Conservation (phyloP, 176 grass and related monocot genomes). For the Aegilops umbellulata region DNA sequence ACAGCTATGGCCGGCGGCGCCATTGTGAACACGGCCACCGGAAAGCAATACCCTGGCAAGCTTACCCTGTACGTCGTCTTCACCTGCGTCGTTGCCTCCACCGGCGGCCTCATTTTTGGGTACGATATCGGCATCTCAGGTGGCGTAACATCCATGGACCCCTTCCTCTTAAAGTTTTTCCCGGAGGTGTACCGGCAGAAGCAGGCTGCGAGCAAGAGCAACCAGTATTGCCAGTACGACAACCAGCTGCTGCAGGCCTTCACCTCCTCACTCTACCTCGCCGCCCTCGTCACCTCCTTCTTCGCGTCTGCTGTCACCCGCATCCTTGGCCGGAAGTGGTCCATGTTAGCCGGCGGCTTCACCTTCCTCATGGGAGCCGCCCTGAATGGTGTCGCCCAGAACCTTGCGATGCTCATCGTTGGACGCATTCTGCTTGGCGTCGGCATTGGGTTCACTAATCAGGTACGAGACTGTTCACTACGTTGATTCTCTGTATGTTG, state of each 20-base stretch:
- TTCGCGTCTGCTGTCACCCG: not conserved
- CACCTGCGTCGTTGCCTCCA: conserved; percentile 69
- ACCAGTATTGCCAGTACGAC: conserved; percentile 25
- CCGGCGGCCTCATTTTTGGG: conserved; percentile 81
- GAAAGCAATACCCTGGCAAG: conserved; percentile 66
- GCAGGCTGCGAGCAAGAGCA: not conserved
- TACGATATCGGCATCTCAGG: conserved; percentile 86
- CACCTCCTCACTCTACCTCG: conserved; percentile 49
- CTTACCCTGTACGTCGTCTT: conserved; percentile 75
- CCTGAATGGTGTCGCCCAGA: conserved; percentile 16
- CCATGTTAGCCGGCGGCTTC: conserved; percentile 31
- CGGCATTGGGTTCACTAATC: conserved; percentile 20
- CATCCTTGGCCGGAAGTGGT: conserved; percentile 21
- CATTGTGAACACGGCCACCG: conserved; percentile 38
- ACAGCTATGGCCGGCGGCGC: conserved; percentile 56
- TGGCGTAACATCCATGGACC: conserved; percentile 37
- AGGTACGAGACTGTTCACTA: not conserved
- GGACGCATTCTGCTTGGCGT: conserved; percentile 25
- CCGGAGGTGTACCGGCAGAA: conserved; percentile 20
- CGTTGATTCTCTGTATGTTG: too few relatives aligned
- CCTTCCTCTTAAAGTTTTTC: conserved; percentile 35
- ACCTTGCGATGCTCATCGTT: conserved; percentile 37
- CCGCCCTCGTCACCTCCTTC: conserved; percentile 20
- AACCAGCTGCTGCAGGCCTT: conserved; percentile 43
- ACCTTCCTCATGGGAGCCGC: conserved; percentile 44